phyloP scores from a whole-genome alignment of 352 stramenopile genomes.

The Phytopythium cucurbitacearum region DNA sequence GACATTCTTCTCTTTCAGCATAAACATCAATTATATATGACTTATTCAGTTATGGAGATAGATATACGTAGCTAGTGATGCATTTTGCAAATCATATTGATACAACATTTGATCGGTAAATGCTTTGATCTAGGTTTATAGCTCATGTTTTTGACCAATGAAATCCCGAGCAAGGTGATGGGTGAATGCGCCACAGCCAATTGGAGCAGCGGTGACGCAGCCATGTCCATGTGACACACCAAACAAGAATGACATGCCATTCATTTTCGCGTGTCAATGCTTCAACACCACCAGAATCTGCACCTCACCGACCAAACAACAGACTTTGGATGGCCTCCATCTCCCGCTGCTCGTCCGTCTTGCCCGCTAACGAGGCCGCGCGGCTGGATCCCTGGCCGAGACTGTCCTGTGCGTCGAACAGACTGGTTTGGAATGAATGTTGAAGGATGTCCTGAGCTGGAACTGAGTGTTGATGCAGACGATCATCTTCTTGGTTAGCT shows the following conservation, averaged over 20 bases:
- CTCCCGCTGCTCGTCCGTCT: slow-evolving; percentile 54
- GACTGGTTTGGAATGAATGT: no score
- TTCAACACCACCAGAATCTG: no score
- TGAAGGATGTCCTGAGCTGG: not conserved
- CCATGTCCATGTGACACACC: slow-evolving; percentile 8
- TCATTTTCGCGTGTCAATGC: no score
- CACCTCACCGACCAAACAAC: slow-evolving; percentile 28
- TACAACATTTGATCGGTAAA: not conserved
- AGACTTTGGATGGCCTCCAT: slow-evolving; percentile 53
- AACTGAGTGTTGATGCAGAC: not conserved
- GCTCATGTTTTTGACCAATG: not conserved
- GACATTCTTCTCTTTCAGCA: not conserved
- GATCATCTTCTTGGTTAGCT: no score
- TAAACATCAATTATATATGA: slow-evolving; percentile 5
- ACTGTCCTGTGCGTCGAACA: slow-evolving; percentile 1
- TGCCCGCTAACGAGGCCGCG: slow-evolving; percentile 7
- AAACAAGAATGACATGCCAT: no score
- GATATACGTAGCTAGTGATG: no score
- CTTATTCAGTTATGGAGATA: no score
- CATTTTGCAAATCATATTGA: not conserved
- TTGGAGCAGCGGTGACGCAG: slow-evolving; percentile 9
- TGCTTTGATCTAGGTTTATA: no score
- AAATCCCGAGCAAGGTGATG: not conserved
- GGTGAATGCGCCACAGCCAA: slow-evolving; percentile 5
- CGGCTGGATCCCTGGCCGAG: not conserved